These are phyloP conservation scores for Aspergillus carbonarius DNA, from an alignment of 2,329 filamentous ascomycete genomes.

Conservation along the genomic window DNA sequence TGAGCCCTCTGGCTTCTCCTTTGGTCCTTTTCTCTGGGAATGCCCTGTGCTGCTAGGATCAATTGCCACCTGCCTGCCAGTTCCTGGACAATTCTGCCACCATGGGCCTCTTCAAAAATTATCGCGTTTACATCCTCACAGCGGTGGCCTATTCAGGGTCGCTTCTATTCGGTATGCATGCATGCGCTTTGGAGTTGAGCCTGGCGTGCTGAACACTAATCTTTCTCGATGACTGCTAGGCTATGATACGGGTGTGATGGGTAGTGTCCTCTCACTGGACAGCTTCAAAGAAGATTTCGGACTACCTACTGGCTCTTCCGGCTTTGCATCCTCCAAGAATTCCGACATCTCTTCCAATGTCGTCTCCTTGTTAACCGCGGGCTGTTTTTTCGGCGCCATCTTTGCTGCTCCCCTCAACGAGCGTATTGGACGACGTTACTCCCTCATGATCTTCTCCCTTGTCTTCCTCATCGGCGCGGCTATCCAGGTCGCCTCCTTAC, in stretches of 20 bases:
- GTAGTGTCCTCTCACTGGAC: constrained; percentile 39
- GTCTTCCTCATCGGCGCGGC: constrained; percentile 38
- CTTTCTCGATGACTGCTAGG: constrained; percentile 22
- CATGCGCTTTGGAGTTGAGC: background rate
- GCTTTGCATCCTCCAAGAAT: constrained; percentile 35
- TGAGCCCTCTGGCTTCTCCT: background rate
- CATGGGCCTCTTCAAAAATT: constrained; percentile 41
- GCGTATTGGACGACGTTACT: constrained; percentile 35
- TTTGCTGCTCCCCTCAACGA: constrained; percentile 37
- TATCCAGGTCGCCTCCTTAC: constrained; percentile 33
- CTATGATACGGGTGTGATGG: constrained; percentile 47
- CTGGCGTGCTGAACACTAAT: background rate
- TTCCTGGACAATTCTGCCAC: constrained; percentile 8
- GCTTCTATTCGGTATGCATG: constrained; percentile 42
- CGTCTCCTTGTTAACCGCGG: constrained; percentile 39
- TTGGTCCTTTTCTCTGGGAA: constrained; percentile 1
- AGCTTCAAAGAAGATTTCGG: constrained; percentile 45
- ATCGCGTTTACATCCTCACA: constrained; percentile 47
- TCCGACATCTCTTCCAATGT: constrained; percentile 41
- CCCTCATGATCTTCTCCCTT: constrained; percentile 34
- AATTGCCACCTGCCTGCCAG: background rate
- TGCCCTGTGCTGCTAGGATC: constrained; percentile 1
- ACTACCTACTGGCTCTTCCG: constrained; percentile 32
- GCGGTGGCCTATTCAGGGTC: constrained; percentile 46
- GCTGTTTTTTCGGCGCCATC: constrained; percentile 43